Evolutionary conservation across 768 basidiomycete species (phyloP).

Genomic region (Exidia glandulosa): DNA sequence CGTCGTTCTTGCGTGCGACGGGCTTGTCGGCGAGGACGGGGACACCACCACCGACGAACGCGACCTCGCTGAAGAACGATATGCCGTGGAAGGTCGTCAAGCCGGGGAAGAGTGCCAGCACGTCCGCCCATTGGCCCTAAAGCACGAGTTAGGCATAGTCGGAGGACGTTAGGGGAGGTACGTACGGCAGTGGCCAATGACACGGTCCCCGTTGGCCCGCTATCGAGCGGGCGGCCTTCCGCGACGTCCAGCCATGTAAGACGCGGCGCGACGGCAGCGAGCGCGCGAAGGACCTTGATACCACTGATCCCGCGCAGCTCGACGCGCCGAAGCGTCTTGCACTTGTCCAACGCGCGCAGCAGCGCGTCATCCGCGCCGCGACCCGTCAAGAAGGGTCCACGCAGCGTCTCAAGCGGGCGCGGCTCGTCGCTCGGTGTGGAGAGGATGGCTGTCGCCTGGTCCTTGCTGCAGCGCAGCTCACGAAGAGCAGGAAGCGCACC

Average conservation of each 20-base stretch:
- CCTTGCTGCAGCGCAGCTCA: constrained; percentile 35
- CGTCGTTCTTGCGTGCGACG: constrained; percentile 42
- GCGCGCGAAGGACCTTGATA: constrained; percentile 43
- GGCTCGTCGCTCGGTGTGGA: constrained; percentile 25
- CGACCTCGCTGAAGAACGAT: constrained; percentile 57
- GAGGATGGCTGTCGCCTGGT: constrained; percentile 40
- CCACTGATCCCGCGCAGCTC: constrained; percentile 50
- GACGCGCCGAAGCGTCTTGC: constrained; percentile 30
- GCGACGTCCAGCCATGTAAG: constrained; percentile 47
- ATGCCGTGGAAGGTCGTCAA: constrained; percentile 50
- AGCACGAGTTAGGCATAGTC: background rate
- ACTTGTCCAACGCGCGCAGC: constrained; percentile 31
- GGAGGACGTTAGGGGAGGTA: background rate
- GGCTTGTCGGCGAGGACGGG: background rate
- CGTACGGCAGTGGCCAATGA: constrained; percentile 29
- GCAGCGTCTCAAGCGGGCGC: constrained; percentile 45
- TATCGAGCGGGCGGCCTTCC: constrained; percentile 6
- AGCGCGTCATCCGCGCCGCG: constrained; percentile 20
- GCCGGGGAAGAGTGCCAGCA: constrained; percentile 42
- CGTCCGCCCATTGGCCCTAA: constrained; percentile 42
- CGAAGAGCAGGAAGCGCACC: constrained; percentile 33
- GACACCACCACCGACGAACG: constrained; percentile 16
- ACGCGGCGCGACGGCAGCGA: constrained; percentile 37
- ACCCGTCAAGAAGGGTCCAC: constrained; percentile 41
- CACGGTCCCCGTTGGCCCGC: constrained; percentile 5